These are phyloP conservation scores for Lophiostoma macrostomum DNA, from an alignment of 495 filamentous ascomycete species.

Conservation along the genomic window DNA sequence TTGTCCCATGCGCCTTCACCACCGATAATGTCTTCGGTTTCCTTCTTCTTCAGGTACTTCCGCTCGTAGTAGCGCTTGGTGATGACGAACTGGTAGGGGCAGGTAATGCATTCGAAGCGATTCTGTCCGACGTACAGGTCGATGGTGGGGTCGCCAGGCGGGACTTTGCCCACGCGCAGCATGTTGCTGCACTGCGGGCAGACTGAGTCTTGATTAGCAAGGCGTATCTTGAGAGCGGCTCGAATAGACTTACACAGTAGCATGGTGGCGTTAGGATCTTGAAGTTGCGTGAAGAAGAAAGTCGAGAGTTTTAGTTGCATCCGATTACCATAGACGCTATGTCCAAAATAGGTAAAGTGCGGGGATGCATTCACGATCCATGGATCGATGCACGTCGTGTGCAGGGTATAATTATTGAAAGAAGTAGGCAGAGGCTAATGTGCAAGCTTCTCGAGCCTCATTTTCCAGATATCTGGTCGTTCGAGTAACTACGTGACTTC, in stretches of 20 bases:
- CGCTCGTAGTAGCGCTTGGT: conserved; percentile 71
- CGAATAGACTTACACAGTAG: conserved; percentile 58
- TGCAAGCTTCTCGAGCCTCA: too few species aligned
- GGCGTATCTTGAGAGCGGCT: neutral
- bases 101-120: conserved; percentile 88
- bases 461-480: too few species aligned
- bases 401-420: too few species aligned
- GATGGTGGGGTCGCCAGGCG: conserved; percentile 45
- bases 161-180: conserved; percentile 66
- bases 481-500: too few species aligned
- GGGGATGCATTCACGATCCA: too few species aligned
- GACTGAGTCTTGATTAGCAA: conserved; percentile 53
- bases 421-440: too few species aligned
- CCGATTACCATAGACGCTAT: neutral
- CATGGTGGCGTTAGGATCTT: conserved; percentile 48
- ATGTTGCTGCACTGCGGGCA: conserved; percentile 91
- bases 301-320: neutral
- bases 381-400: too few species aligned
- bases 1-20: conserved; percentile 85
- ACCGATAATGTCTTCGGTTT: conserved; percentile 88
- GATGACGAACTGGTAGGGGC: conserved; percentile 81
- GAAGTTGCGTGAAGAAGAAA: neutral
- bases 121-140: conserved; percentile 50
- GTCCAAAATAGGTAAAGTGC: neutral
- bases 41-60: conserved; percentile 67